phyloP scores from a whole-genome alignment of 1,139 yeast genomes.

The Hyphopichia pseudoburtonii region DNA sequence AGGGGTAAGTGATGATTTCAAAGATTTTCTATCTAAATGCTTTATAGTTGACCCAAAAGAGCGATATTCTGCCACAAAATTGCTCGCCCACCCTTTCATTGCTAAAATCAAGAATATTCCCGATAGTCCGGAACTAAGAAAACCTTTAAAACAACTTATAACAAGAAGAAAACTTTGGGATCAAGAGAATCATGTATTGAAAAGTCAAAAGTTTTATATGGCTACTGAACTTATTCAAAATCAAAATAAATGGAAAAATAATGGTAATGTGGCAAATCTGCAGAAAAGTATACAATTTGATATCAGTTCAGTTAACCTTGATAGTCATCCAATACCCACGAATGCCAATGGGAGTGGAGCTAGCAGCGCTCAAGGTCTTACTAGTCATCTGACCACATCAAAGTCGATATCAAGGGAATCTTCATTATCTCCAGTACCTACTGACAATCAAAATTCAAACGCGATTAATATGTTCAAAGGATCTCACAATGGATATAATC shows the following conservation, averaged over 20 bases:
- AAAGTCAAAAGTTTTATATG: constrained; percentile 36
- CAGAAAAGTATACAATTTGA: constrained; percentile 32
- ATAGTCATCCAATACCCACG: neutral
- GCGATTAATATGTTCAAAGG: neutral
- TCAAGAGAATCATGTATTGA: constrained; percentile 36
- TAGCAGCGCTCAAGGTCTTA: constrained; percentile 5
- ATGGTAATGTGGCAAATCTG: constrained; percentile 8
- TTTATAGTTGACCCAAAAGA: constrained; percentile 59
- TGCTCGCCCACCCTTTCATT: constrained; percentile 64
- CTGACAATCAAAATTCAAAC: too few relatives aligned
- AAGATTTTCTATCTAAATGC: constrained; percentile 66
- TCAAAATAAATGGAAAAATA: constrained; percentile 33
- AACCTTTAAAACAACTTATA: constrained; percentile 31
- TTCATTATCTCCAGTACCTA: constrained; percentile 14
- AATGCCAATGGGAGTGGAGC: neutral
- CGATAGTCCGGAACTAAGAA: constrained; percentile 12
- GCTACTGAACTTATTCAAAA: constrained; percentile 40
- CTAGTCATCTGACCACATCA: constrained; percentile 13
- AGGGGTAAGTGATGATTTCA: constrained; percentile 27
- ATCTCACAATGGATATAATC: neutral
- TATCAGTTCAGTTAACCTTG: constrained; percentile 29
- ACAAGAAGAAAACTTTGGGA: constrained; percentile 44
- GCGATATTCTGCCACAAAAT: constrained; percentile 57
- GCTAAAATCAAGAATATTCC: constrained; percentile 16
- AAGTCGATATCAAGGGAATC: constrained; percentile 17